A percentile compares a stretch with the other conserved stretches of the same genome.
phyloP scores from a whole-genome alignment of 2,329 filamentous ascomycete genomes.

The Onygenales sp. region DNA sequence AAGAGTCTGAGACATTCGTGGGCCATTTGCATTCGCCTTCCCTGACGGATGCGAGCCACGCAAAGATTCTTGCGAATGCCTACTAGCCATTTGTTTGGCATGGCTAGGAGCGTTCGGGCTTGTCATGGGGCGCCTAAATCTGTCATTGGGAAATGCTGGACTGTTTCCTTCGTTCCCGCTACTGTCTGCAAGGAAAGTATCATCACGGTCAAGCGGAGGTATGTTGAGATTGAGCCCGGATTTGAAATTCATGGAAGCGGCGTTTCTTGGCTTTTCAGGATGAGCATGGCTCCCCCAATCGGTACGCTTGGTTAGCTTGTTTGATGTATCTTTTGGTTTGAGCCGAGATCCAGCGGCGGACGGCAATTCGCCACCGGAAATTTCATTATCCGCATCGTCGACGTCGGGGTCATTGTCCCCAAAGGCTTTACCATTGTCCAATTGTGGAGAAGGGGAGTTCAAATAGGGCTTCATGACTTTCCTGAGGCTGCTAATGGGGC shows the following conservation, averaged over 20 bases:
- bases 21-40: not conserved
- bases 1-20: not conserved
- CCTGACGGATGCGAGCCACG: not conserved
- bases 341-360: constrained; percentile 5
- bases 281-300: not conserved
- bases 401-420: not conserved
- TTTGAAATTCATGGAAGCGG: constrained; percentile 9
- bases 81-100: not conserved
- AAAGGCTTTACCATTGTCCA: too few relatives aligned
- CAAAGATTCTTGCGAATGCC: not conserved
- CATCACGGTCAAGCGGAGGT: constrained; percentile 17
- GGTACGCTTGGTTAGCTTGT: not conserved
- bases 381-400: constrained; percentile 15
- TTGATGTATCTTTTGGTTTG: not conserved
- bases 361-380: constrained; percentile 14
- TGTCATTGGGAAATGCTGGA: constrained; percentile 7
- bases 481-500: constrained; percentile 69
- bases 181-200: constrained; percentile 26
- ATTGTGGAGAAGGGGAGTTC: constrained; percentile 15
- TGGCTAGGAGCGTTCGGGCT: constrained; percentile 13
- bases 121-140: constrained; percentile 13
- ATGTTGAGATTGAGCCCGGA: constrained; percentile 20
- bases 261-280: not conserved
- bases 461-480: constrained; percentile 84
- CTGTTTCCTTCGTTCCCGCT: constrained; percentile 24